Percentiles rank a stretch among this genome's conserved stretches.
Conservation (phyloP, 345 rosid genomes). For the Lepidium sativum region DNA sequence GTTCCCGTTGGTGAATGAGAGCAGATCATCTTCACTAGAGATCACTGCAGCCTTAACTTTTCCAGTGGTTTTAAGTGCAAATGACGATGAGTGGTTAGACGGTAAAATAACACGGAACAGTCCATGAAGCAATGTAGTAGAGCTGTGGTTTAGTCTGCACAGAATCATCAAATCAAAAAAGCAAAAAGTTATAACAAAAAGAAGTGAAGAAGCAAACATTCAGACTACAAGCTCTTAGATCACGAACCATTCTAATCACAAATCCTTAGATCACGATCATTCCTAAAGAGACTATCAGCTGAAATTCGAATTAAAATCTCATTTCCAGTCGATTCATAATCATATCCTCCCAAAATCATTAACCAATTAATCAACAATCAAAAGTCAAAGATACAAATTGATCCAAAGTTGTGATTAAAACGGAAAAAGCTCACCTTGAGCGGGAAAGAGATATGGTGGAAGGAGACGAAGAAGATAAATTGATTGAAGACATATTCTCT, state of each 20-base stretch:
- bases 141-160: constrained; percentile 35
- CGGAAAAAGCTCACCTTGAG: constrained; percentile 22
- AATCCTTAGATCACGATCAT: not conserved
- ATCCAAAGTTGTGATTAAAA: not conserved
- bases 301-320: not conserved
- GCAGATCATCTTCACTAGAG: constrained; percentile 54
- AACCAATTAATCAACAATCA: not conserved
- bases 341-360: not conserved
- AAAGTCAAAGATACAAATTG: not conserved
- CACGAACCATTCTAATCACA: not conserved
- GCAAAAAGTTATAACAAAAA: not conserved
- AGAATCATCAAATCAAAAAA: constrained; percentile 8
- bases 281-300: not conserved
- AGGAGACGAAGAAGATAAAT: constrained; percentile 27
- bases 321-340: not conserved
- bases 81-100: constrained; percentile 24
- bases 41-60: constrained; percentile 43
- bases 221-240: not conserved
- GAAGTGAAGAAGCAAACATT: not conserved
- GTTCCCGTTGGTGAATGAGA: constrained; percentile 37
- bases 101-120: constrained; percentile 27
- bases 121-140: constrained; percentile 38
- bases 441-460: constrained; percentile 33
- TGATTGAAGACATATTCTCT: constrained; percentile 35
- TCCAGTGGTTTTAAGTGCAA: constrained; percentile 24